Evolutionary conservation across 1,284 basidiomycete species (phyloP), one percentile per base, ranked within the genome.

Genomic region (Puccinia polysora): DNA sequence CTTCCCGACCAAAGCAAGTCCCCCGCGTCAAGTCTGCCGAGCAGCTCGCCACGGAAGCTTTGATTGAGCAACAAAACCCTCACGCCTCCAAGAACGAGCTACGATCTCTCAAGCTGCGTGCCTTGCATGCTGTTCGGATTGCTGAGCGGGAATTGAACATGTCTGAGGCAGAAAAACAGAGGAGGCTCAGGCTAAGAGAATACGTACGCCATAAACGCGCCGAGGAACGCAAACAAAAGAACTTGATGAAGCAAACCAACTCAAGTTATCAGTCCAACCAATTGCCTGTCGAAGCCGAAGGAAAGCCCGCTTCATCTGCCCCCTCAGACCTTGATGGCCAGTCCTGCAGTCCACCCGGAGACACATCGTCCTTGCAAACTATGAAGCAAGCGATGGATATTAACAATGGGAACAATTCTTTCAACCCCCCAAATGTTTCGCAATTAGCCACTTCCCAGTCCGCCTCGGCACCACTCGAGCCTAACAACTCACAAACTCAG

Each of bases 11-110:
- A 6, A 60, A 43, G 36, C 38, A 20, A 23, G 23, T 28, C 6
- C 38, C 55, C 2, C 53, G 65, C 15, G 45, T 69, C 45, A 69
- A 69, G 43, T 40, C 55, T 30, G 52, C 65, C n/a, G 65, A 69
- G 45, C 65, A 69, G 30, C 2, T 69, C 18, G 65, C 55, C 18
- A 30, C 53, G 2, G 65, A 69, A 36, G 65, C 65, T 20, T 49
- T 69, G 20, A 69, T 69, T 45, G 65, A 69, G 38, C 65, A 69
- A 30, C 55, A 69, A 50, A 69, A 69, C 55, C 65, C 65, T 12
- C 53, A 69, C 43, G 65, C 65, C n/a, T 30, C 65, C 28, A 69
- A 50, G 32, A 69, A 69, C 20, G 28, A 69, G 50, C 50, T 69
- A 20, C 53, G 65, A 1, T 69, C 65, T 14, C 56, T 69, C 25